Base-by-base conservation (phyloP, 2,329 filamentous ascomycete species). In the Capronia coronata region DNA sequence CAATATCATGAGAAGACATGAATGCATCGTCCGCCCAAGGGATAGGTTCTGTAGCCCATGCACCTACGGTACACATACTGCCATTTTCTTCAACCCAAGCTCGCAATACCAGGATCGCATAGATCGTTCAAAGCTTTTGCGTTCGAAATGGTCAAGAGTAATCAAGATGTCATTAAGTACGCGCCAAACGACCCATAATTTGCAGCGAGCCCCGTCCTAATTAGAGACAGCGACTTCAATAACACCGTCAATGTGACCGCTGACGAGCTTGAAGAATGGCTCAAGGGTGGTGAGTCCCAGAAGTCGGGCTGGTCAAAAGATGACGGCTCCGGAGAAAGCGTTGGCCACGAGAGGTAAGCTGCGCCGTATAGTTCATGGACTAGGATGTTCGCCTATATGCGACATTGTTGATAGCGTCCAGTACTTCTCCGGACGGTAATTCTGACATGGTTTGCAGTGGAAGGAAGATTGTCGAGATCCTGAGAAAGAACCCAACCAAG, bases 211-310 rank as follows among this genome's bases (percentile, higher is more conserved):
- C 10, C 21, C n/a, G 6, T 41, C 10, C 35, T 48, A 21, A 30
- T 14, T 6, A 6, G 64, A 32, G 62, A 67, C 54, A 73, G 75
- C 43, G 80, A 84, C 62, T 85, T 83, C 71, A 83, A 84, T 54
- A 72, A 78, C 32, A 65, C 83, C 40, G 79, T 84, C 63, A 84
- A 84, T 64, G 84, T 85, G 80, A 75, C 71, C 9, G 69, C 79
- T 1, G 64, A 71, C 1, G 80, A 84, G 55, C 19, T 72, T 85
- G 13, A 80, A 58, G 68, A 73, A 19, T 84, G 81, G 82, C 73
- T 84, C 19, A 72, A 77, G 54, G 71, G 73, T 5, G 72, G 76
- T n/a, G 72, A 79, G 25, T 83, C 79, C 8, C 70, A 71, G 41
- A 72, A 69, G 14, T 74, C 80, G 1, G 81, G 82, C 2, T 83